Evolutionary conservation across 257 asterid genomes (phyloP).

Genomic region (Solanum sparsipilum): DNA sequence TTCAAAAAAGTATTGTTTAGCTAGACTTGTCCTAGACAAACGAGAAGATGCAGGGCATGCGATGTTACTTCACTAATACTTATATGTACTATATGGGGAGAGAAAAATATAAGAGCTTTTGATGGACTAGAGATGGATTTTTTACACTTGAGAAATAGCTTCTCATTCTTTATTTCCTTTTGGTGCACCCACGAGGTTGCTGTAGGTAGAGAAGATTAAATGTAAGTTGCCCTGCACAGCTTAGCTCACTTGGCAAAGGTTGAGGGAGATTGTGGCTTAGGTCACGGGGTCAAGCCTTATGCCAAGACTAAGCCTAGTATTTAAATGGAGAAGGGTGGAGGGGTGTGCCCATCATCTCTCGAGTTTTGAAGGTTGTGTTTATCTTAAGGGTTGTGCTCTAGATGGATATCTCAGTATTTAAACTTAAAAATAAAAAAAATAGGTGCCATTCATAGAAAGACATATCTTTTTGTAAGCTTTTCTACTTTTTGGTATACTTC

Average conservation of each 20-base stretch:
- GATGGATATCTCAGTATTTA: neutral
- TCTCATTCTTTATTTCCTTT: neutral
- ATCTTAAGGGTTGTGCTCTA: neutral
- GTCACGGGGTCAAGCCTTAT: neutral
- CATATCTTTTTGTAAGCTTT: neutral
- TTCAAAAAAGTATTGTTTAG: neutral
- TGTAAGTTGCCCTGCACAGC: neutral
- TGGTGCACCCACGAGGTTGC: neutral
- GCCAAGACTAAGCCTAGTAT: neutral
- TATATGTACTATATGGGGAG: neutral
- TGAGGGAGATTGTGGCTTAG: neutral
- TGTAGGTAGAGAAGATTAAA: neutral
- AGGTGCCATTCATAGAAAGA: neutral
- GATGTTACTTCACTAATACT: neutral
- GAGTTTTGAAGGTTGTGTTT: neutral
- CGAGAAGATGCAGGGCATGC: neutral
- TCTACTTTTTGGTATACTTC: neutral
- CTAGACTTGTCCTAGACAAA: neutral
- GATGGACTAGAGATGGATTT: neutral
- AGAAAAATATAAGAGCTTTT: neutral
- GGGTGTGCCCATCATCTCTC: neutral
- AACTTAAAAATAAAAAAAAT: neutral
- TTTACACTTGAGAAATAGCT: neutral
- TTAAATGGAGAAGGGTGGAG: neutral
- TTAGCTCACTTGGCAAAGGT: neutral